A percentile compares a stretch with the other conserved stretches of the same genome.
Evolutionary conservation across 768 basidiomycete genomes (phyloP).

Genomic region (Ephemerocybe angulata): DNA sequence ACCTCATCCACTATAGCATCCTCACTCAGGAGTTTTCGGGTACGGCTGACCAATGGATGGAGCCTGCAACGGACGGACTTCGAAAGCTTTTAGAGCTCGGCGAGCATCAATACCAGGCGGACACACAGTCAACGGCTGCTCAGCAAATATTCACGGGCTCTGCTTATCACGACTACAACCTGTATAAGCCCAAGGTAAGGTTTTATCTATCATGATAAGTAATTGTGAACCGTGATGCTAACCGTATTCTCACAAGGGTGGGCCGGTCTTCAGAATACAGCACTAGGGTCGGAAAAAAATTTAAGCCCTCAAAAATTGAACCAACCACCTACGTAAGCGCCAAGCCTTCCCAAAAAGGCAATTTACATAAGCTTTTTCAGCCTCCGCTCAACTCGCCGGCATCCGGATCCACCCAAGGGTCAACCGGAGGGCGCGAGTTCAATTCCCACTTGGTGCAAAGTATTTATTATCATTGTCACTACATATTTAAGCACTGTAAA

Average conservation of each 20-base stretch:
- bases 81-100: not conserved
- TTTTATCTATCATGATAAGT: not conserved
- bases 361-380: no score
- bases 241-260: not conserved
- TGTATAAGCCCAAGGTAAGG: not conserved
- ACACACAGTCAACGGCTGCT: not conserved
- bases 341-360: no score
- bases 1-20: not conserved
- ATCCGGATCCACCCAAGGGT: no score
- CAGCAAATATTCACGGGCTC: not conserved
- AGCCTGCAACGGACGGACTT: not conserved
- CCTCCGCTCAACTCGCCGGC: no score
- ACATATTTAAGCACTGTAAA: no score
- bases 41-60: not conserved
- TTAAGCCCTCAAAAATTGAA: no score
- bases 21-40: not conserved
- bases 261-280: not conserved
- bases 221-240: not conserved
- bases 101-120: not conserved
- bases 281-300: no score
- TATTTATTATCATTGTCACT: no score
- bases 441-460: no score
- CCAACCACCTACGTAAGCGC: no score
- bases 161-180: constrained; percentile 1
- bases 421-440: no score